phyloP scores from a whole-genome alignment of 2,329 filamentous ascomycete genomes.

The Diplodia sapinea region DNA sequence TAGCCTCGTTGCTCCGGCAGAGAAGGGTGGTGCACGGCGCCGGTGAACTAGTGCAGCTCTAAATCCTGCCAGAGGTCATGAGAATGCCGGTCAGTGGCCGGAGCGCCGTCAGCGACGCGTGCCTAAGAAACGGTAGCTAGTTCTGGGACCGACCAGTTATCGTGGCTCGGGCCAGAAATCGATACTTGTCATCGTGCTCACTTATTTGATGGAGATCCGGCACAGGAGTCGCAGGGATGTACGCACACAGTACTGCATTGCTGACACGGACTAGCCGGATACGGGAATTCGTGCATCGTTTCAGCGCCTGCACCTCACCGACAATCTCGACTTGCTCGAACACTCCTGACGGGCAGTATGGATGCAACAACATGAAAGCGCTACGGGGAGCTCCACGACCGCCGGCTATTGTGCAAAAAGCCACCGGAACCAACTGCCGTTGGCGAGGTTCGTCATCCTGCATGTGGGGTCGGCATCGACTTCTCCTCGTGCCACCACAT shows the following conservation, averaged over 20 bases:
- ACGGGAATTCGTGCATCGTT: conserved; percentile 10
- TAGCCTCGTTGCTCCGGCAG: conserved; percentile 10
- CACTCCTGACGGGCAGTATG: background rate
- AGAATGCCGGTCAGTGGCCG: background rate
- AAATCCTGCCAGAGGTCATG: conserved; percentile 13
- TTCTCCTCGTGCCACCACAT: background rate
- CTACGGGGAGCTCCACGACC: background rate
- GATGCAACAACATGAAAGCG: background rate
- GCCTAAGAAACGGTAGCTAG: background rate
- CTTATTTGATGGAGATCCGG: conserved; percentile 5
- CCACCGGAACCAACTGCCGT: conserved; percentile 3
- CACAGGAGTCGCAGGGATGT: conserved; percentile 6
- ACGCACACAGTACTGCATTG: background rate
- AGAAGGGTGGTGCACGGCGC: background rate
- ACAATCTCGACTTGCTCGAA: background rate
- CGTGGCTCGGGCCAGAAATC: background rate
- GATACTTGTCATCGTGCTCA: background rate
- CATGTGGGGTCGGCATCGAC: conserved; percentile 7
- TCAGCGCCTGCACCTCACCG: background rate
- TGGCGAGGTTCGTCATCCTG: conserved; percentile 16
- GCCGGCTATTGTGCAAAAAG: background rate
- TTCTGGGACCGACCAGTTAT: background rate
- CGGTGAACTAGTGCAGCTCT: conserved; percentile 17
- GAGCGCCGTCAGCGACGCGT: background rate
- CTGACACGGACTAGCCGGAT: conserved; percentile 14